Evolutionary conservation across 495 filamentous ascomycete genomes (phyloP).

Genomic region (Penicillium crystallinum): DNA sequence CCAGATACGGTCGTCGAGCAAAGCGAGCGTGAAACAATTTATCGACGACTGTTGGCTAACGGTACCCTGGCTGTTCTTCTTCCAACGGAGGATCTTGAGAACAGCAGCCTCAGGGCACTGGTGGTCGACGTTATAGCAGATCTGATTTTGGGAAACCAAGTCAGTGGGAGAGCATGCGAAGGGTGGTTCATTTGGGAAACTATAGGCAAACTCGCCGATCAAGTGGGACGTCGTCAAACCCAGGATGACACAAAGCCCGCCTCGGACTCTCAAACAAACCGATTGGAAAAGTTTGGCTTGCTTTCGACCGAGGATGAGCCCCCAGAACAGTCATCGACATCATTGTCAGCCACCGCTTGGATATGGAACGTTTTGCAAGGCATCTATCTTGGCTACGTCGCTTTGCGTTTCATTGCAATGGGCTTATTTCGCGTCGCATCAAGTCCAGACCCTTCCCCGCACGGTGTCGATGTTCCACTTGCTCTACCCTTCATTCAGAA

Average conservation of each 20-base stretch:
- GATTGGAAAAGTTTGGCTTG: slow-evolving; percentile 45
- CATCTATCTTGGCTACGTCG: slow-evolving; percentile 58
- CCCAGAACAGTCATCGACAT: slow-evolving; percentile 12
- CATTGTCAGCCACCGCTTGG: slow-evolving; percentile 34
- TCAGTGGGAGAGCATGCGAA: slow-evolving; percentile 74
- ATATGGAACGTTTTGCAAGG: slow-evolving; percentile 71
- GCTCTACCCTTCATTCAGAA: slow-evolving; percentile 16
- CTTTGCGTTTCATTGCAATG: slow-evolving; percentile 56
- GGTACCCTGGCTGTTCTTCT: slow-evolving; percentile 74
- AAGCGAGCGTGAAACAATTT: slow-evolving; percentile 68
- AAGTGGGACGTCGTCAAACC: slow-evolving; percentile 23
- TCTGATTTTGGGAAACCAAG: slow-evolving; percentile 70
- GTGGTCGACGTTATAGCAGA: slow-evolving; percentile 82
- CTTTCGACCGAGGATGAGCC: slow-evolving; percentile 31
- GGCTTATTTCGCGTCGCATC: slow-evolving; percentile 45
- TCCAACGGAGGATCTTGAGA: slow-evolving; percentile 88
- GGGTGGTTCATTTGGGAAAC: slow-evolving; percentile 81
- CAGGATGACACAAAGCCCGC: slow-evolving; percentile 19
- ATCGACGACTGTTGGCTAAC: slow-evolving; percentile 76
- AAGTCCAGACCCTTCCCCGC: slow-evolving; percentile 19
- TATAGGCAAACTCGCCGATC: slow-evolving; percentile 58
- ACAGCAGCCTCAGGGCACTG: slow-evolving; percentile 72
- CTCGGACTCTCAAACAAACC: slow-evolving; percentile 23
- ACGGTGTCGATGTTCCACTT: slow-evolving; percentile 21
- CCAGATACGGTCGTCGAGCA: slow-evolving; percentile 53